phyloP scores from a whole-genome alignment of 2,329 filamentous ascomycete species.

The Talaromyces rugulosus region DNA sequence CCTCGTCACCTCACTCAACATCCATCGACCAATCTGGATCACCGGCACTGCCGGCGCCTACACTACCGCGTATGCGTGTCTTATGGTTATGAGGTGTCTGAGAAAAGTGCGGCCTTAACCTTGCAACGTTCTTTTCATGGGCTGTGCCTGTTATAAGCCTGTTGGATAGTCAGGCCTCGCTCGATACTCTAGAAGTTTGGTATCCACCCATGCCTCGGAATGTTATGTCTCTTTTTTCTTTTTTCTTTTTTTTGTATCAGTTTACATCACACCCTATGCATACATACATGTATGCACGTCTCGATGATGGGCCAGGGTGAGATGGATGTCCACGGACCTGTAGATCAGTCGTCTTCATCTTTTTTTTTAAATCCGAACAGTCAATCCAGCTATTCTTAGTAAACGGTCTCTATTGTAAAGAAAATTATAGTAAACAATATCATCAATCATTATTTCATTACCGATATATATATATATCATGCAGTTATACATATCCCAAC shows the following conservation, averaged over 20 bases:
- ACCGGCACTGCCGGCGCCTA: slow-evolving; percentile 9
- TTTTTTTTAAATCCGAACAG: neutral
- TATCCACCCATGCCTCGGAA: neutral
- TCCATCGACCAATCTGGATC: slow-evolving; percentile 12
- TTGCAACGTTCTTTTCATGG: neutral
- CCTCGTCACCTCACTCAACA: slow-evolving; percentile 8
- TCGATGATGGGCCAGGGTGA: neutral
- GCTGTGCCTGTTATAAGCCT: neutral
- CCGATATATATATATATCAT: slow-evolving; percentile 1
- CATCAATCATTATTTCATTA: slow-evolving; percentile 1
- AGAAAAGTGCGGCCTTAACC: slow-evolving; percentile 1
- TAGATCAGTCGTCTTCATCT: neutral
- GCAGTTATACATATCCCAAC: neutral
- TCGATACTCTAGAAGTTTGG: neutral
- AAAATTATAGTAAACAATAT: neutral
- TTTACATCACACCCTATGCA: neutral
- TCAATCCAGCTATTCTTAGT: neutral
- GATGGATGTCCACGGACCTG: neutral
- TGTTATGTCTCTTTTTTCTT: neutral
- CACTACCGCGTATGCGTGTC: slow-evolving; percentile 9
- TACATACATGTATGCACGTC: neutral
- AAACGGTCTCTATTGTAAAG: neutral
- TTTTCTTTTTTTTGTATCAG: neutral
- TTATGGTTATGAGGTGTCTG: slow-evolving; percentile 5
- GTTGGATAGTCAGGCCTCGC: neutral